Percentiles rank a stretch among this genome's conserved stretches.
Evolutionary conservation across 495 filamentous ascomycete genomes (phyloP).

Genomic region (Lineolata rhizophorae): DNA sequence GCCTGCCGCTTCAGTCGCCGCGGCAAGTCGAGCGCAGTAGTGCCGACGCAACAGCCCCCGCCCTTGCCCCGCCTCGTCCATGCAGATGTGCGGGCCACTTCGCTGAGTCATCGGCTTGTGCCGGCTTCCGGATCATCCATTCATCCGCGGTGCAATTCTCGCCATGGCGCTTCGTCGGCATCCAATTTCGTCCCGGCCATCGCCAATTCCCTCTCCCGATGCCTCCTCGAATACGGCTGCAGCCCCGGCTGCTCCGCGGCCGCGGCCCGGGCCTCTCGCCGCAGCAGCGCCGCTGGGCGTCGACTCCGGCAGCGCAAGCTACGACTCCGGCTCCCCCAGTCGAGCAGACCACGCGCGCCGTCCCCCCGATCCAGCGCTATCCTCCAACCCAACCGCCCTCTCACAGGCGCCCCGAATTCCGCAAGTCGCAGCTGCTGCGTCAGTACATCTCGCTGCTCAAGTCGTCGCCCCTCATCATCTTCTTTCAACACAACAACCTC

Average conservation of each 20-base stretch:
- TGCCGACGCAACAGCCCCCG: too few relatives aligned
- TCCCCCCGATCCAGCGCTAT: slow-evolving; percentile 28
- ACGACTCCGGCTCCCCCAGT: slow-evolving; percentile 27
- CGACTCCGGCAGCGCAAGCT: slow-evolving; percentile 23
- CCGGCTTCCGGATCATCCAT: too few relatives aligned
- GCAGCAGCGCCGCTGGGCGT: slow-evolving; percentile 21
- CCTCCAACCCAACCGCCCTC: slow-evolving; percentile 71
- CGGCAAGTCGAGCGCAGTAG: too few relatives aligned
- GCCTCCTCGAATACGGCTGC: slow-evolving; percentile 5
- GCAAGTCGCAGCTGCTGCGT: slow-evolving; percentile 87
- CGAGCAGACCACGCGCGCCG: slow-evolving; percentile 29
- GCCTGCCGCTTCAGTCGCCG: too few relatives aligned
- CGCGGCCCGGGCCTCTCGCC: slow-evolving; percentile 12
- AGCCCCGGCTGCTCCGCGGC: not conserved
- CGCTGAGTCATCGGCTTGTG: too few relatives aligned
- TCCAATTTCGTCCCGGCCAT: too few relatives aligned
- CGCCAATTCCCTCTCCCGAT: slow-evolving; percentile 2
- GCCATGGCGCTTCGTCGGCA: too few relatives aligned
- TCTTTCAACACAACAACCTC: slow-evolving; percentile 96
- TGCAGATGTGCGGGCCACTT: too few relatives aligned
- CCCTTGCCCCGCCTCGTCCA: too few relatives aligned
- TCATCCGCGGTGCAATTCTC: too few relatives aligned
- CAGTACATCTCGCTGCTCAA: slow-evolving; percentile 85
- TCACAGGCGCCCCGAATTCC: slow-evolving; percentile 60
- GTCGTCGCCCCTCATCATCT: slow-evolving; percentile 65